These are phyloP conservation scores for Chenopodium album DNA, from an alignment of 148 eudicot species.

Conservation along the genomic window DNA sequence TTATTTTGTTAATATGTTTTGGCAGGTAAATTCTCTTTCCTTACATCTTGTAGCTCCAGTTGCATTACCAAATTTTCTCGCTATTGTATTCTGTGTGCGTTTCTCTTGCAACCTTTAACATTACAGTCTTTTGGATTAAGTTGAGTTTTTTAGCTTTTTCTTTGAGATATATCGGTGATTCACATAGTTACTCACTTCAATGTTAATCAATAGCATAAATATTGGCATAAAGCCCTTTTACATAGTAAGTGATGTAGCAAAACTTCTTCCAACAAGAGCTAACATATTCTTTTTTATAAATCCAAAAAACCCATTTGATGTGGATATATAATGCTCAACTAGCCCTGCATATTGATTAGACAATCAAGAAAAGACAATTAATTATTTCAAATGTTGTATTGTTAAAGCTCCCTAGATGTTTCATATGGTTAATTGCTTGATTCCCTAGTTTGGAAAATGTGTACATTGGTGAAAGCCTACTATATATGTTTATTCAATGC, in stretches of 20 bases:
- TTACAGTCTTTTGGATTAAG: neutral
- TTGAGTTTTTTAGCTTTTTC: neutral
- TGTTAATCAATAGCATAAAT: neutral
- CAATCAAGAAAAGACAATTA: no score
- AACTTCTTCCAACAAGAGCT: no score
- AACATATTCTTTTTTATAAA: neutral
- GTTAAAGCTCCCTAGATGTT: no score
- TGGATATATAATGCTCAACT: no score
- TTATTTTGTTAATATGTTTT: slow-evolving; percentile 51
- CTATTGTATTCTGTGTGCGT: neutral
- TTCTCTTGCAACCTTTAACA: neutral
- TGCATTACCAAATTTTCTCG: neutral
- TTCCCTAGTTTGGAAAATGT: no score
- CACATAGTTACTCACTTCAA: neutral
- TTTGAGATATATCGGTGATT: neutral
- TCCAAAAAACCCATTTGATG: neutral
- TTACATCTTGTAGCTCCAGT: neutral
- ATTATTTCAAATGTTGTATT: no score
- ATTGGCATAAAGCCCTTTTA: neutral
- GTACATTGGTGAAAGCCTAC: no score
- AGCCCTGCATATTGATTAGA: no score
- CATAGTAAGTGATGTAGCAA: no score
- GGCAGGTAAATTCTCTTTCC: slow-evolving; percentile 51
- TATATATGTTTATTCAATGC: no score
- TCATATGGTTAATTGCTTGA: no score